Percentiles rank a stretch among this genome's conserved stretches.
phyloP scores from a whole-genome alignment of 2,329 filamentous ascomycete species.

The Ceratocystis destructans region DNA sequence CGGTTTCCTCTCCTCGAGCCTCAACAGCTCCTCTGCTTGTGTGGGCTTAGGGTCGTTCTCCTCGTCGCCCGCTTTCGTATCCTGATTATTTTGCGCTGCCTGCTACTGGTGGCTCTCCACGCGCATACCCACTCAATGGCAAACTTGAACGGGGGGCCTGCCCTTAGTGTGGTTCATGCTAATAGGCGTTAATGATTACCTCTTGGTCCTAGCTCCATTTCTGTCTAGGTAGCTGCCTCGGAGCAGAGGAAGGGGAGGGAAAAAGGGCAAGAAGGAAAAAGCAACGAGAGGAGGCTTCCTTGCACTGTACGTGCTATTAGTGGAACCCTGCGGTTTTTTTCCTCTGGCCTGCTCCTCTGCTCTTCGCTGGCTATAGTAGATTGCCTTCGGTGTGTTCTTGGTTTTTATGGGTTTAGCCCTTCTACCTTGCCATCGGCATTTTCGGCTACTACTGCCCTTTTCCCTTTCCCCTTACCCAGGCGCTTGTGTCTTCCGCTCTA shows the following conservation, averaged over 20 bases:
- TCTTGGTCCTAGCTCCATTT: neutral
- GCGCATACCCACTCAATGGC: too few relatives aligned
- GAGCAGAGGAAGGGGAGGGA: neutral
- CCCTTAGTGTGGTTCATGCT: too few relatives aligned
- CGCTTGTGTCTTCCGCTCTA: conserved; percentile 17
- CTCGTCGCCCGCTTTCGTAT: neutral
- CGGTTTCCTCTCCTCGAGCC: neutral
- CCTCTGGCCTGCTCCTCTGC: neutral
- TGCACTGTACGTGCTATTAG: neutral
- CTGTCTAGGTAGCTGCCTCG: neutral
- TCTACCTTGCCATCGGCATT: conserved; percentile 15
- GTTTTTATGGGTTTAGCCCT: conserved; percentile 11
- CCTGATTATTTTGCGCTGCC: neutral
- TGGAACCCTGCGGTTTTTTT: neutral
- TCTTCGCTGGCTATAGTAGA: too few relatives aligned
- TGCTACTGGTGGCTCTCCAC: too few relatives aligned
- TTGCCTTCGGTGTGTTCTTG: neutral
- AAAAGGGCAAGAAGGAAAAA: neutral
- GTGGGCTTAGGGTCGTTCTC: neutral
- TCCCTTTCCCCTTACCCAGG: conserved; percentile 4
- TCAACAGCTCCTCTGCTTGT: neutral
- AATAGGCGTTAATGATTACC: neutral
- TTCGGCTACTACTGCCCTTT: conserved; percentile 18
- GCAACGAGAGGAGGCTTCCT: neutral
- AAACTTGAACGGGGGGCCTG: too few relatives aligned